Evolutionary conservation across 352 stramenopile species (phyloP).

Genomic region (Globisporangium heterothallicum): DNA sequence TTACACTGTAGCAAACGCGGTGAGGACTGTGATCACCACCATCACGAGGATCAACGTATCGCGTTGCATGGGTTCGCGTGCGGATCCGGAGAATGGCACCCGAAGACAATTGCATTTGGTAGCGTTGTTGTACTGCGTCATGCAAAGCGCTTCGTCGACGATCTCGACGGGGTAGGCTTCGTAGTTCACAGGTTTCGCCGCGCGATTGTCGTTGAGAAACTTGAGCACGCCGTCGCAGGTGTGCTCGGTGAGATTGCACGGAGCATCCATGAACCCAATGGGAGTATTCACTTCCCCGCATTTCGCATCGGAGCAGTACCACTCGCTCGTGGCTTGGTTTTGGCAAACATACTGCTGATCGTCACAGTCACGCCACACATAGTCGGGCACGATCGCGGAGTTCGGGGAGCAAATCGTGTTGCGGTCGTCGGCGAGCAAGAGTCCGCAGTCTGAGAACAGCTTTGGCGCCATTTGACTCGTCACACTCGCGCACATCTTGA

Average conservation of each 20-base stretch:
- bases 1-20: neutral
- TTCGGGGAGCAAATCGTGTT: constrained; percentile 56
- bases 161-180: constrained; percentile 70
- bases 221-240: constrained; percentile 58
- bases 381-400: constrained; percentile 45
- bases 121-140: constrained; percentile 25
- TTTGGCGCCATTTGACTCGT: constrained; percentile 35
- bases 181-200: constrained; percentile 68
- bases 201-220: constrained; percentile 77
- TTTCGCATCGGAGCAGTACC: constrained; percentile 45
- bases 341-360: constrained; percentile 55
- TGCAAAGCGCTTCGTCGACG: constrained; percentile 44
- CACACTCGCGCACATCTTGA: constrained; percentile 65
- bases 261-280: constrained; percentile 47
- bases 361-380: constrained; percentile 52
- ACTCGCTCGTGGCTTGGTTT: constrained; percentile 27
- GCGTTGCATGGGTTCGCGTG: neutral
- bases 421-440: constrained; percentile 51
- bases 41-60: neutral
- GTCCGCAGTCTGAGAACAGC: constrained; percentile 58
- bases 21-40: neutral
- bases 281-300: constrained; percentile 42
- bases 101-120: constrained; percentile 44
- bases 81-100: constrained; percentile 15
- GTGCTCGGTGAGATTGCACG: constrained; percentile 42